phyloP scores from a whole-genome alignment of 2,329 filamentous ascomycete genomes.

The Tolypocladium guangdongense region DNA sequence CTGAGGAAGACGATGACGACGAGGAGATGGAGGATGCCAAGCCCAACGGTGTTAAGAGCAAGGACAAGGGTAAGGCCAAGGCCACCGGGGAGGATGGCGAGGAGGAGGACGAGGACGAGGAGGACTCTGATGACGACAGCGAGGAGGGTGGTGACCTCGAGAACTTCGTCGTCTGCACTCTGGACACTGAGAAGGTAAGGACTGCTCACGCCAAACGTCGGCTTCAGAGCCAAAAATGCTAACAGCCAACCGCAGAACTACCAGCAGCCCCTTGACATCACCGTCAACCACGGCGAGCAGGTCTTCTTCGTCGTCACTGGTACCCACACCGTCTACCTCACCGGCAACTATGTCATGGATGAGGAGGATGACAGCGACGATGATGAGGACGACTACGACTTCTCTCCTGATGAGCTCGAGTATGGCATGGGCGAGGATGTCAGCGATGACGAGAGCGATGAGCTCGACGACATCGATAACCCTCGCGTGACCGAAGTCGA shows the following conservation, averaged over 20 bases:
- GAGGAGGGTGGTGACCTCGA: slow-evolving; percentile 60
- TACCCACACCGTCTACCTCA: slow-evolving; percentile 83
- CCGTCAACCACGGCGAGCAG: slow-evolving; percentile 75
- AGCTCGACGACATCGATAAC: slow-evolving; percentile 66
- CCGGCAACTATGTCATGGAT: slow-evolving; percentile 88
- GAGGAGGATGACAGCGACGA: slow-evolving; percentile 54
- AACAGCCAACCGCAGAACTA: slow-evolving; percentile 53
- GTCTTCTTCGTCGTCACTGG: slow-evolving; percentile 89
- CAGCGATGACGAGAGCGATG: slow-evolving; percentile 63
- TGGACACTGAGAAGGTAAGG: slow-evolving; percentile 81
- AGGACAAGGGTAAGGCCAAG: slow-evolving; percentile 59
- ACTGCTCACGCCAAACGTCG: neutral
- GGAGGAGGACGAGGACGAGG: slow-evolving; percentile 42
- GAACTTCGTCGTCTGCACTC: slow-evolving; percentile 89
- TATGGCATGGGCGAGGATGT: slow-evolving; percentile 61
- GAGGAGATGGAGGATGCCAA: slow-evolving; percentile 68
- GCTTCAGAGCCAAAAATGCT: slow-evolving; percentile 7
- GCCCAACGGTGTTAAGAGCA: slow-evolving; percentile 45
- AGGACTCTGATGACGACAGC: slow-evolving; percentile 53
- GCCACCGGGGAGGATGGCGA: slow-evolving; percentile 50
- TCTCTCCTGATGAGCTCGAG: slow-evolving; percentile 71
- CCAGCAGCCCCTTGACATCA: slow-evolving; percentile 92
- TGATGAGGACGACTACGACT: slow-evolving; percentile 66
- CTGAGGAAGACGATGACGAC: slow-evolving; percentile 44
- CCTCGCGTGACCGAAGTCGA: slow-evolving; percentile 78